These are phyloP conservation scores for Eucalyptus pauciflora DNA, from an alignment of 345 rosid genomes.

Conservation along the genomic window DNA sequence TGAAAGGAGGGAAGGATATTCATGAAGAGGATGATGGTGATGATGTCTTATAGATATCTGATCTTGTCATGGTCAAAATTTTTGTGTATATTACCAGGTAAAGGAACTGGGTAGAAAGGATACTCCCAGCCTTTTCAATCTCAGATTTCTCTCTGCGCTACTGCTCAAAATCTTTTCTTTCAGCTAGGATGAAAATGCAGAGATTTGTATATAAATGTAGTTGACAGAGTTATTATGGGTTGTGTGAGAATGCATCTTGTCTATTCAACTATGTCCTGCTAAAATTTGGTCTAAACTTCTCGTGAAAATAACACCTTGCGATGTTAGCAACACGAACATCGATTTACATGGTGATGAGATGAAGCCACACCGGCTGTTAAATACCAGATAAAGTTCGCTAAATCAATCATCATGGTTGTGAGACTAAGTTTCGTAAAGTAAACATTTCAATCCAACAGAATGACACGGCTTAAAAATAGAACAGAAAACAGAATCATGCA, in stretches of 20 bases:
- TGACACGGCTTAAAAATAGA: neutral
- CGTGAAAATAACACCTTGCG: neutral
- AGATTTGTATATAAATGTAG: neutral
- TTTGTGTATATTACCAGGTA: conserved; percentile 5
- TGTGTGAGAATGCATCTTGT: neutral
- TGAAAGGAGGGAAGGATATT: neutral
- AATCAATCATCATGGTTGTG: neutral
- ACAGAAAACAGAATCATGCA: neutral
- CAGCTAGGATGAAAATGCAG: neutral
- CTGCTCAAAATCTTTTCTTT: neutral
- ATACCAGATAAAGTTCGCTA: neutral
- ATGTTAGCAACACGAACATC: neutral
- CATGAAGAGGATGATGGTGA: neutral
- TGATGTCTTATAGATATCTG: neutral
- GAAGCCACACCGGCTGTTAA: neutral
- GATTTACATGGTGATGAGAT: neutral
- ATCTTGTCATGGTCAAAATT: neutral
- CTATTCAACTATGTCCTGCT: neutral
- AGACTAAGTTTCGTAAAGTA: neutral
- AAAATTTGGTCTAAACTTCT: neutral
- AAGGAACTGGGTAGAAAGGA: neutral
- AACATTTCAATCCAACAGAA: neutral
- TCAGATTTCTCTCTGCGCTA: neutral
- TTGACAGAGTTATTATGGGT: neutral
- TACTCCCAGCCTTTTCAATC: neutral